These are phyloP conservation scores for Fusarium sambucinum DNA, from an alignment of 2,329 filamentous ascomycete genomes.

Conservation along the genomic window DNA sequence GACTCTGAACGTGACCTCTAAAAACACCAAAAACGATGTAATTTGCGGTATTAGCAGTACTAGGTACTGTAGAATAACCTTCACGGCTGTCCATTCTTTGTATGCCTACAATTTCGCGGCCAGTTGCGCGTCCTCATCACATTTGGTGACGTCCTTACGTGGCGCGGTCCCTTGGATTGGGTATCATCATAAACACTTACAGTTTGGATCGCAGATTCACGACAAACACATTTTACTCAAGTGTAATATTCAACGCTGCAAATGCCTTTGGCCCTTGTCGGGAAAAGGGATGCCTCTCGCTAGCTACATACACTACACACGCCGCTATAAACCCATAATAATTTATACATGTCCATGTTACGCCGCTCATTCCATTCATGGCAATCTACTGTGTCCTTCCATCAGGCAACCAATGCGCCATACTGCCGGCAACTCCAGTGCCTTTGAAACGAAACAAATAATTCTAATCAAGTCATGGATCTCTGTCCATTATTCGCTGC, in stretches of 20 bases:
- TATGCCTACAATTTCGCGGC: constrained; percentile 5
- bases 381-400: constrained; percentile 20
- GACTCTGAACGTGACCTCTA: neutral
- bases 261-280: no score
- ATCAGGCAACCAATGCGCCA: constrained; percentile 30
- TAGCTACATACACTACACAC: constrained; percentile 13
- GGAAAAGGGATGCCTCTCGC: constrained; percentile 3
- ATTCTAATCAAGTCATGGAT: constrained; percentile 17
- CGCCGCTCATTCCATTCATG: constrained; percentile 28
- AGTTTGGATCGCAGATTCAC: neutral
- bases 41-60: no score
- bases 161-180: constrained; percentile 21
- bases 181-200: neutral
- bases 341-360: constrained; percentile 30
- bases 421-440: constrained; percentile 33
- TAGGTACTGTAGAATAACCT: neutral
- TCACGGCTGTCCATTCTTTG: neutral
- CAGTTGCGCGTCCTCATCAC: constrained; percentile 24
- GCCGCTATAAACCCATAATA: constrained; percentile 13
- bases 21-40: neutral
- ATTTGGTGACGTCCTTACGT: constrained; percentile 29
- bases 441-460: constrained; percentile 27
- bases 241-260: neutral
- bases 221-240: neutral
- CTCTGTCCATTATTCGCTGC: neutral